Base-by-base conservation (phyloP, 805 yeast species). In the Metschnikowia drakensbergensis region DNA sequence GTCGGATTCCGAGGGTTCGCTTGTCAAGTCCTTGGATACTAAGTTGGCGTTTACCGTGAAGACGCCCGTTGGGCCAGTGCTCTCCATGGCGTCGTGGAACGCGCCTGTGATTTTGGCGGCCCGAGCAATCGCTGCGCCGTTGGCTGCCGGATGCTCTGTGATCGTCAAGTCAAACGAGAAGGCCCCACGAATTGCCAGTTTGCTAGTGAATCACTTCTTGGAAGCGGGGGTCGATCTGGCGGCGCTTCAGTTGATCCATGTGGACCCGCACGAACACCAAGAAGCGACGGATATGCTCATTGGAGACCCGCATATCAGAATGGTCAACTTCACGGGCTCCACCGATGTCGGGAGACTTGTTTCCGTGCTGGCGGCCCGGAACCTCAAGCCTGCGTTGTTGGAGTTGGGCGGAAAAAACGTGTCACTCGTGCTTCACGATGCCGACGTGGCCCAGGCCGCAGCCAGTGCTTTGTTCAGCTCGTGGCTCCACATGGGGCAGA, bases 61-160 rank as follows among this genome's bases (percentile, higher is more conserved):
- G 37, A 64, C 66, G 37, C 80, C 81, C 1, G 47, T 74, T 11
- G 80, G 81, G 1, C 75, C 78, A 0, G 75, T 76, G 1, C 54
- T 75, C 32, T 65, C 77, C 13, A 69, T 76, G 1, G 64, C 78
- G 2, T 73, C 81, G 0, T 76, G 80, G 80, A 76, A 76, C 58
- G 79, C 77, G 1, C 79, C 81, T 1, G 69, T 68, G 0, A 62
- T 74, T 11, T 58, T 76, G 31, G 59, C 69, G 10, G 63, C 66
- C 11, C 61, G 80, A 47, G 61, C 76, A 2, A 63, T 76, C 3
- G 51, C 64, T 13, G 74, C 75, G 5, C 80, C 80, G 2, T 59
- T 76, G 47, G 73, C 74, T 36, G 80, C 80, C 9, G 80, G 80
- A 1, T 74, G 79, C 51, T 74, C 79, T 0, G 79, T 76, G 9